Evolutionary conservation across 2,329 filamentous ascomycete species (phyloP).

Genomic region (Ceratocystis harringtonii): DNA sequence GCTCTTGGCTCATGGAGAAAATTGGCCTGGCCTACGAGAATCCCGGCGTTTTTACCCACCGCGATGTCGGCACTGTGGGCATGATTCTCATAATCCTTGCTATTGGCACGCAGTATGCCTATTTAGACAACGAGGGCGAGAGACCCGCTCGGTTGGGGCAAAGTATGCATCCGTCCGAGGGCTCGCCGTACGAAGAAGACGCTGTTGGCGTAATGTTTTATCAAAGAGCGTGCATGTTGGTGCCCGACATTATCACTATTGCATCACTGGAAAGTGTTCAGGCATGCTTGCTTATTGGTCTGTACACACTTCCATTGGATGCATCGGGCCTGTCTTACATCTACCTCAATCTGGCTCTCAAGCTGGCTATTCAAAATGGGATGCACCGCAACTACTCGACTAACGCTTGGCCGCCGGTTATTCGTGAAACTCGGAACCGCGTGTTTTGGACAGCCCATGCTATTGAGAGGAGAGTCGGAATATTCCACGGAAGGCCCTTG

Average conservation of each 20-base stretch:
- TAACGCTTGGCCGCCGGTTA: slow-evolving; percentile 31
- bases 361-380: slow-evolving; percentile 44
- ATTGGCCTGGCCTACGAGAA: slow-evolving; percentile 30
- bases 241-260: slow-evolving; percentile 42
- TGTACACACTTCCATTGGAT: slow-evolving; percentile 41
- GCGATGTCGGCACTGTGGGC: slow-evolving; percentile 30
- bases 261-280: slow-evolving; percentile 43
- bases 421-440: slow-evolving; percentile 38
- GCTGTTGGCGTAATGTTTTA: slow-evolving; percentile 42
- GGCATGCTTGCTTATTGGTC: slow-evolving; percentile 39
- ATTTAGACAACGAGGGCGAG: slow-evolving; percentile 25
- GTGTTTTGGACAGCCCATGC: slow-evolving; percentile 45
- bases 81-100: slow-evolving; percentile 34
- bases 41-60: slow-evolving; percentile 25
- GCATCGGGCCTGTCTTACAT: slow-evolving; percentile 42
- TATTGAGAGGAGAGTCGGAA: slow-evolving; percentile 40
- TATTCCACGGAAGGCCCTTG: slow-evolving; percentile 40
- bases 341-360: slow-evolving; percentile 40
- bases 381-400: slow-evolving; percentile 40
- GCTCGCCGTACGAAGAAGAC: slow-evolving; percentile 31
- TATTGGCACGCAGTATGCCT: slow-evolving; percentile 37
- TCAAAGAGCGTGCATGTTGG: slow-evolving; percentile 37
- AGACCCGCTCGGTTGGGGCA: slow-evolving; percentile 18
- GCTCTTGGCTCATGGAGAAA: slow-evolving; percentile 29
- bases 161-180: slow-evolving; percentile 20